These are phyloP conservation scores for Microstegium vimineum DNA, from an alignment of 176 grass and related monocot species.

Conservation along the genomic window DNA sequence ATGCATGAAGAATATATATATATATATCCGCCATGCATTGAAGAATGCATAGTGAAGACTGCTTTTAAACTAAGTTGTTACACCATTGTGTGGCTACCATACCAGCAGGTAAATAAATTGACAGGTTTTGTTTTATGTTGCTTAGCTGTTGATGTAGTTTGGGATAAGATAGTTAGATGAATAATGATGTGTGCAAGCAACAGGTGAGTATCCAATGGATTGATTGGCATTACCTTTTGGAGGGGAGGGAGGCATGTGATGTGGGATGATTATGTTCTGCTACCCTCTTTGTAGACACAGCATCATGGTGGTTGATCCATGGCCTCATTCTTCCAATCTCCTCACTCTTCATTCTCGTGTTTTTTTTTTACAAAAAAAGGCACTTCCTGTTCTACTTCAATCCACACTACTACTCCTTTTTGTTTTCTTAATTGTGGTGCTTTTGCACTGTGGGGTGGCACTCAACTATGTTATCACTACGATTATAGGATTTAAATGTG, in stretches of 20 bases:
- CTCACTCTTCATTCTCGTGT: not conserved
- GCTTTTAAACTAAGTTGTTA: conserved; percentile 18
- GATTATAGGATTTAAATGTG: not conserved
- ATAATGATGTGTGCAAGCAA: conserved; percentile 23
- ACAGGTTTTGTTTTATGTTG: conserved; percentile 15
- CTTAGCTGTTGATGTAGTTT: conserved; percentile 39
- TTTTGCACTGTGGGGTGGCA: not conserved
- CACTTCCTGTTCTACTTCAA: not conserved
- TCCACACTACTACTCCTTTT: not conserved
- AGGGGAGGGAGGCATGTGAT: conserved; percentile 45
- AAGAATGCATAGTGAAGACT: not conserved
- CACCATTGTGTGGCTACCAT: conserved; percentile 15
- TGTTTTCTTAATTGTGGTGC: not conserved
- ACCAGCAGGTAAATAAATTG: conserved; percentile 20
- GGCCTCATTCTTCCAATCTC: conserved; percentile 27
- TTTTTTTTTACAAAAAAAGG: not conserved
- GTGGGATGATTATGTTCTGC: conserved; percentile 44
- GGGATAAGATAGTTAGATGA: conserved; percentile 22
- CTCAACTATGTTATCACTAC: not conserved
- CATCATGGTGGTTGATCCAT: conserved; percentile 57
- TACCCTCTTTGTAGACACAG: conserved; percentile 40
- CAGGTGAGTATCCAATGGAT: conserved; percentile 22
- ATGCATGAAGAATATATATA: conserved; percentile 17
- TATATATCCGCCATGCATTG: not conserved
- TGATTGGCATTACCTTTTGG: conserved; percentile 22